Conservation (phyloP, 768 basidiomycete species). For the Tricholoma flavovirens region DNA sequence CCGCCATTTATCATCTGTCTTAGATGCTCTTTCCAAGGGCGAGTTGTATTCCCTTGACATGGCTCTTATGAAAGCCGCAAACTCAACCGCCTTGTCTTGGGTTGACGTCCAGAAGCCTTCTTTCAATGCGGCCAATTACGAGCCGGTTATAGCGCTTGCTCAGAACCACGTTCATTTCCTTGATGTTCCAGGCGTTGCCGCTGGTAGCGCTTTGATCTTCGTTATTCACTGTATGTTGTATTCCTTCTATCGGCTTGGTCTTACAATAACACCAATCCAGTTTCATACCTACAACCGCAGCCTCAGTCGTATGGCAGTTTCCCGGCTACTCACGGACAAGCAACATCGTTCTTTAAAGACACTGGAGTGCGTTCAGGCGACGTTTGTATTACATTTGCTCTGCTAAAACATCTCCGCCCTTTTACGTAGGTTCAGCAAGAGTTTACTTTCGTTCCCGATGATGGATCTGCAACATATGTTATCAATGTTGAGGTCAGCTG, state of each 20-base stretch:
- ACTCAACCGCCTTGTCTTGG: conserved; percentile 58
- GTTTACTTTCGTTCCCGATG: conserved; percentile 73
- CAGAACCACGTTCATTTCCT: conserved; percentile 87
- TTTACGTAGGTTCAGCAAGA: conserved; percentile 53
- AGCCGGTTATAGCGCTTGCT: conserved; percentile 74
- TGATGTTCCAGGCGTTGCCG: conserved; percentile 56
- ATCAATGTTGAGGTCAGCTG: conserved; percentile 57
- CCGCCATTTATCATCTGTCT: not conserved
- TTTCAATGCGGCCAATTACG: conserved; percentile 50
- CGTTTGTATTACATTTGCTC: not conserved
- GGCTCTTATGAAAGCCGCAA: conserved; percentile 55
- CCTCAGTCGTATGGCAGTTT: conserved; percentile 61
- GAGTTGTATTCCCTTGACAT: conserved; percentile 70
- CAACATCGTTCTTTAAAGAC: conserved; percentile 62
- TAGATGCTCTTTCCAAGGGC: conserved; percentile 65
- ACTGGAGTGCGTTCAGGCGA: conserved; percentile 40
- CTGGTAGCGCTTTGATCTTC: conserved; percentile 72
- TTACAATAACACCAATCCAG: conserved; percentile 30
- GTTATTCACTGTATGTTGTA: conserved; percentile 75
- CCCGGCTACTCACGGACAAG: conserved; percentile 64
- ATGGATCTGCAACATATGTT: conserved; percentile 65
- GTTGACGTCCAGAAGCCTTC: conserved; percentile 48
- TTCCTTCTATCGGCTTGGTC: not conserved
- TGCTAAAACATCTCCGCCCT: not conserved
- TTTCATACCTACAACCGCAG: conserved; percentile 72